A percentile compares a stretch with the other conserved stretches of the same genome.
Evolutionary conservation across 1,284 basidiomycete species (phyloP).

Genomic region (Leccinum insolens): DNA sequence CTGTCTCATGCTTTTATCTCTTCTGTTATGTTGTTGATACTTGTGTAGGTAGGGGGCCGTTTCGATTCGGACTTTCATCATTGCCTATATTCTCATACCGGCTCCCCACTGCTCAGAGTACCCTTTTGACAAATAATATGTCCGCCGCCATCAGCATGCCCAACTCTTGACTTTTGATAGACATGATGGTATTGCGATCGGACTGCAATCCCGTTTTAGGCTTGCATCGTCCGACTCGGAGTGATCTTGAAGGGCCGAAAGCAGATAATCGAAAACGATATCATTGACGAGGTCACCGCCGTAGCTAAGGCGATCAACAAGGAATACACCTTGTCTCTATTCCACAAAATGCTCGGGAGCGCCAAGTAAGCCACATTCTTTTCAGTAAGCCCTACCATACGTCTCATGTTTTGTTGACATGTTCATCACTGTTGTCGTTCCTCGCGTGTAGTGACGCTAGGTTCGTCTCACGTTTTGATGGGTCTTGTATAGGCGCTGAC

Average conservation of each 20-base stretch:
- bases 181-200: constrained; percentile 10
- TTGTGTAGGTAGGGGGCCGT: constrained; percentile 75
- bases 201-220: constrained; percentile 49
- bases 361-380: constrained; percentile 59
- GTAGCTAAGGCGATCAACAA: constrained; percentile 57
- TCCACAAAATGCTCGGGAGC: constrained; percentile 65
- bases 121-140: constrained; percentile 81
- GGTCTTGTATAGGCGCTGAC: not conserved
- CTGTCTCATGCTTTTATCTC: constrained; percentile 31
- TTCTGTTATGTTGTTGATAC: constrained; percentile 13
- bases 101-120: constrained; percentile 70
- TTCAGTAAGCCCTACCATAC: constrained; percentile 47
- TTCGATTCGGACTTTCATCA: constrained; percentile 68
- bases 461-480: constrained; percentile 29
- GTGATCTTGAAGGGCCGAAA: constrained; percentile 96
- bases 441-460: constrained; percentile 44
- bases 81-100: constrained; percentile 84
- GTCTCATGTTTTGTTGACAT: not conserved
- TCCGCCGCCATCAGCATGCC: constrained; percentile 77
- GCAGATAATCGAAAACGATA: constrained; percentile 84
- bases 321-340: constrained; percentile 48
- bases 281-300: constrained; percentile 89
- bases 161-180: constrained; percentile 85
- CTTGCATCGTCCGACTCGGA: constrained; percentile 82
- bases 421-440: constrained; percentile 6